Conservation (phyloP, 306 rosid genomes). For the Prunus dulcis region DNA sequence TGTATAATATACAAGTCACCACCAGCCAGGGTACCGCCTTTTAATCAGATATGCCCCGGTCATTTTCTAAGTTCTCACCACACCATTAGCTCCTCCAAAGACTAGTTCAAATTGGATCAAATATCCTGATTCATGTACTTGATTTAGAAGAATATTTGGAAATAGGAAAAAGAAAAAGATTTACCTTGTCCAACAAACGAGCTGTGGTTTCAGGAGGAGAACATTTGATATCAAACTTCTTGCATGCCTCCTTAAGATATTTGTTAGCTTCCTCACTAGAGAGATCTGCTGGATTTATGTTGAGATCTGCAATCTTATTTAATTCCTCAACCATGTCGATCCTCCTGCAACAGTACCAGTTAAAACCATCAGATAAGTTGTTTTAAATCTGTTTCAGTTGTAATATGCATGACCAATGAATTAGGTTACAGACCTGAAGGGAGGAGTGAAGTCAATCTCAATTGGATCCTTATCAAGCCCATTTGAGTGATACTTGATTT, state of each 20-base stretch:
- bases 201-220: slow-evolving; percentile 89
- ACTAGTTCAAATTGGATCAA: not conserved
- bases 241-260: slow-evolving; percentile 70
- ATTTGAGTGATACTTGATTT: slow-evolving; percentile 66
- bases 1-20: not conserved
- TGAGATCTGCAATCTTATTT: slow-evolving; percentile 70
- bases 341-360: slow-evolving; percentile 51
- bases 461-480: slow-evolving; percentile 33
- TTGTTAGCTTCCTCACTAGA: slow-evolving; percentile 73
- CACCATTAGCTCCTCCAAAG: not conserved
- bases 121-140: not conserved
- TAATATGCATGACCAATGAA: not conserved
- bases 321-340: slow-evolving; percentile 88
- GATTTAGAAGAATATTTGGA: not conserved
- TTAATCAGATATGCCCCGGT: not conserved
- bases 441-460: slow-evolving; percentile 43
- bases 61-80: not conserved
- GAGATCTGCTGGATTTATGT: slow-evolving; percentile 69
- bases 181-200: slow-evolving; percentile 85
- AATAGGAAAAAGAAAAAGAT: not conserved
- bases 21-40: not conserved
- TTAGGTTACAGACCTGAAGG: slow-evolving; percentile 47
- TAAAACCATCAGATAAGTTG: slow-evolving; percentile 19
- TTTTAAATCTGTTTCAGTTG: not conserved
- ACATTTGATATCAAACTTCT: slow-evolving; percentile 66